These are phyloP conservation scores for Suillus americanus DNA, from an alignment of 768 basidiomycete species.

Conservation along the genomic window DNA sequence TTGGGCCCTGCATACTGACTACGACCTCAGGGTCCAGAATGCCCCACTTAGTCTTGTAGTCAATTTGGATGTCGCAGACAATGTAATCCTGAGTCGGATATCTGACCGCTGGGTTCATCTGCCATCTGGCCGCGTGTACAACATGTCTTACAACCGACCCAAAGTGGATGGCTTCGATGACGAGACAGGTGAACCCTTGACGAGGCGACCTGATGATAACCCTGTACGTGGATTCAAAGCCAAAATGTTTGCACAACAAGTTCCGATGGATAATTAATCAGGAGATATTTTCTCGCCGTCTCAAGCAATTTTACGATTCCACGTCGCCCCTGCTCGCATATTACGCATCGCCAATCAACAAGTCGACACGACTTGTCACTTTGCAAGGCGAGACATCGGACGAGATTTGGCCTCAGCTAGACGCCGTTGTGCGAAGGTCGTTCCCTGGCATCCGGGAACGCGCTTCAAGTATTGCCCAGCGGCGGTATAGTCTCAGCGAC, in stretches of 20 bases:
- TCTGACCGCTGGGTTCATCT: conserved; percentile 90
- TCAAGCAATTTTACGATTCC: conserved; percentile 73
- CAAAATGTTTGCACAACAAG: not conserved
- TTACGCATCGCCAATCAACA: conserved; percentile 43
- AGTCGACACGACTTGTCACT: conserved; percentile 49
- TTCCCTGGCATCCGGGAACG: conserved; percentile 64
- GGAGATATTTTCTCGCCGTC: conserved; percentile 78
- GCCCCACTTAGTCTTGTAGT: conserved; percentile 77
- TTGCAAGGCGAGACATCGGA: conserved; percentile 77
- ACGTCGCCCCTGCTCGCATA: conserved; percentile 82
- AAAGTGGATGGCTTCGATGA: conserved; percentile 81
- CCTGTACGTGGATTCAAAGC: conserved; percentile 53
- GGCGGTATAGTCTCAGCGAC: conserved; percentile 54
- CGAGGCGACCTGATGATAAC: conserved; percentile 87
- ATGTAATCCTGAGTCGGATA: conserved; percentile 82
- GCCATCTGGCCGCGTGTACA: conserved; percentile 88
- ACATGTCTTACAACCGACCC: conserved; percentile 84
- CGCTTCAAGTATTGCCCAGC: conserved; percentile 38
- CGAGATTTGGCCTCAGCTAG: conserved; percentile 88
- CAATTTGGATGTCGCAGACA: conserved; percentile 86
- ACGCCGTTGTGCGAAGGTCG: conserved; percentile 51
- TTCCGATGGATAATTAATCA: conserved; percentile 29
- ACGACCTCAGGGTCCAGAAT: conserved; percentile 48
- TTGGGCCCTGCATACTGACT: not conserved
- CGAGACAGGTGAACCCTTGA: conserved; percentile 82